Evolutionary conservation across 169 alveolate genomes (phyloP).

Genomic region (Cryptosporidium canis): DNA sequence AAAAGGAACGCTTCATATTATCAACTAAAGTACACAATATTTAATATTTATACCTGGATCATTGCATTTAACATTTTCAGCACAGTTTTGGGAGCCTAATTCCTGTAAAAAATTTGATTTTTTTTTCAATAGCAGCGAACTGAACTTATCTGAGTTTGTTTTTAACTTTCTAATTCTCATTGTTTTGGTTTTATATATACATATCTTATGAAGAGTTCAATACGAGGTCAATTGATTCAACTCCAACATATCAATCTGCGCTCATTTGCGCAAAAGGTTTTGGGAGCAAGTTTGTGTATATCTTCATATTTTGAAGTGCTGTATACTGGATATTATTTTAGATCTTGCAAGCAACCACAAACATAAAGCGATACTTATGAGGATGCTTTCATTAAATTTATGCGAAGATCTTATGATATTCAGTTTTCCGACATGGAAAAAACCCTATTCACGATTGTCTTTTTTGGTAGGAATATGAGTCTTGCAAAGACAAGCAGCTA

Average conservation of each 20-base stretch:
- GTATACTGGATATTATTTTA: not conserved
- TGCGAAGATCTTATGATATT: not conserved
- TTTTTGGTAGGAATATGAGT: not conserved
- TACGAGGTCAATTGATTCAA: not conserved
- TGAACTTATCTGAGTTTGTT: not conserved
- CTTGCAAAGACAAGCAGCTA: not conserved
- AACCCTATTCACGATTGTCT: not conserved
- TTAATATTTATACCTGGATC: conserved; percentile 10
- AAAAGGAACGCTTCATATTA: conserved; percentile 55
- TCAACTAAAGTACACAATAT: not conserved
- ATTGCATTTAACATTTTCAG: not conserved
- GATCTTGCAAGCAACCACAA: too few species aligned
- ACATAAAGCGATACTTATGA: not conserved
- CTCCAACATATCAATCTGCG: too few species aligned
- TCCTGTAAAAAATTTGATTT: conserved; percentile 7
- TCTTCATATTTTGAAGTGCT: not conserved
- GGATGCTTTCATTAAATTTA: not conserved
- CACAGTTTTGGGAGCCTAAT: not conserved
- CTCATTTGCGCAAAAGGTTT: too few species aligned
- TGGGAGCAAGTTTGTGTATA: not conserved
- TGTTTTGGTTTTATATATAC: not conserved
- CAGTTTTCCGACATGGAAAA: not conserved
- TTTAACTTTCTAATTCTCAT: conserved; percentile 6
- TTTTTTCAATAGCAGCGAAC: conserved; percentile 10
- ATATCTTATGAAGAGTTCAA: not conserved